These are phyloP conservation scores for Lentinula sp. DNA, from an alignment of 768 basidiomycete genomes.

Conservation along the genomic window DNA sequence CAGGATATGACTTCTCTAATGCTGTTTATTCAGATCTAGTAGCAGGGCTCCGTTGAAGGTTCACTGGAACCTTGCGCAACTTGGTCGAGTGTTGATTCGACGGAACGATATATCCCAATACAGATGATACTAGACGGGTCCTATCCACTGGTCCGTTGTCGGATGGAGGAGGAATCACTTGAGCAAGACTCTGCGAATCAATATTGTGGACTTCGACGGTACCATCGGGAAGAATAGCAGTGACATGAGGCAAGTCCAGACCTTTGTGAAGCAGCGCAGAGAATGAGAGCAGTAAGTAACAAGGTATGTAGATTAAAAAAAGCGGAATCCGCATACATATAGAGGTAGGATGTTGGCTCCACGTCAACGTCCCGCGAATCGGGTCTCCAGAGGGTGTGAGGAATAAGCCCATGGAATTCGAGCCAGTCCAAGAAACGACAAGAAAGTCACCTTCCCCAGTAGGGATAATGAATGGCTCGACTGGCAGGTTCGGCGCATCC, in stretches of 20 bases:
- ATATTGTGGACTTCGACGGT: slow-evolving; percentile 80
- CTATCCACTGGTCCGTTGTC: slow-evolving; percentile 2
- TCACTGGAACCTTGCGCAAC: slow-evolving; percentile 35
- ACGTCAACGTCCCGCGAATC: slow-evolving; percentile 83
- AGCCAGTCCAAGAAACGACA: slow-evolving; percentile 79
- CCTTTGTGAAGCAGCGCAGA: slow-evolving; percentile 30
- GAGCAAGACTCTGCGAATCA: slow-evolving; percentile 64
- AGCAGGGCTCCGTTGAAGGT: slow-evolving; percentile 14
- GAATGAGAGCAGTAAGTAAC: neutral
- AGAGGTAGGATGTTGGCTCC: slow-evolving; percentile 71
- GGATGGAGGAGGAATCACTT: slow-evolving; percentile 43
- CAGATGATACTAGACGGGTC: slow-evolving; percentile 27
- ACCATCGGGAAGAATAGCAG: slow-evolving; percentile 70
- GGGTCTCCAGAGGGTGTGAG: slow-evolving; percentile 83
- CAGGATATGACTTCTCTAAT: too few relatives aligned
- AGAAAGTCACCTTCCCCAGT: slow-evolving; percentile 69
- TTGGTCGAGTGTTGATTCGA: slow-evolving; percentile 42
- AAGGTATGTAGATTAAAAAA: neutral
- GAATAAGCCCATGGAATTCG: slow-evolving; percentile 79
- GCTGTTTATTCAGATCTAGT: neutral
- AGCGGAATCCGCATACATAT: slow-evolving; percentile 49
- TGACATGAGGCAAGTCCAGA: slow-evolving; percentile 77
- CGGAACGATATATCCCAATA: slow-evolving; percentile 43
- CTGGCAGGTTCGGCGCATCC: slow-evolving; percentile 21
- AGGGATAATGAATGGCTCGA: slow-evolving; percentile 12